phyloP scores from a whole-genome alignment of 139 green algal genomes.

The Chlamydomonas incerta region DNA sequence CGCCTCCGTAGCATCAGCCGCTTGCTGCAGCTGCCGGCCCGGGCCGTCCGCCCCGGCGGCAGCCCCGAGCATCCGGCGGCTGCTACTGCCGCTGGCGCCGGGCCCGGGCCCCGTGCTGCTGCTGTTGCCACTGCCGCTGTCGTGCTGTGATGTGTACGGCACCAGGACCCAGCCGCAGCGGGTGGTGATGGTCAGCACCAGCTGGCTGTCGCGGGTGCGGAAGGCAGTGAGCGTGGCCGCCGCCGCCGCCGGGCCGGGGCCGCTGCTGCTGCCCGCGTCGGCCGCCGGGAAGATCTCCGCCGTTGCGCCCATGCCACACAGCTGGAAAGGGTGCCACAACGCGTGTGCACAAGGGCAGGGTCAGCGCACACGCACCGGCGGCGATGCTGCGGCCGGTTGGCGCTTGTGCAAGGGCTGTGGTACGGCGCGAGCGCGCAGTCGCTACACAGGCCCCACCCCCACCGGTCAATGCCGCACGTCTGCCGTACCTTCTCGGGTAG shows the following conservation, averaged over 20 bases:
- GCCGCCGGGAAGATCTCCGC: not conserved
- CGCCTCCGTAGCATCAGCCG: too few species aligned
- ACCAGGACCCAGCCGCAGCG: constrained; percentile 22
- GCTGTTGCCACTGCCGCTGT: too few species aligned
- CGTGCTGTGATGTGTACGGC: not conserved
- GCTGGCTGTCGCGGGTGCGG: constrained; percentile 3
- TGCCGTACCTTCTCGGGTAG: too few species aligned
- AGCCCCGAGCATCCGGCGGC: not conserved
- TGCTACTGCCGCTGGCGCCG: not conserved
- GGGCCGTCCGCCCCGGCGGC: not conserved
- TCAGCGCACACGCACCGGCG: too few species aligned
- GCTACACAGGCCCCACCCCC: too few species aligned
- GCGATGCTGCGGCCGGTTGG: too few species aligned
- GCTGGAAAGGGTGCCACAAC: too few species aligned
- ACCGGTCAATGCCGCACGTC: too few species aligned
- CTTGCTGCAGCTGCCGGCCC: not conserved
- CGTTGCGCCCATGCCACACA: constrained; percentile 13
- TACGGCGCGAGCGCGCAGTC: too few species aligned
- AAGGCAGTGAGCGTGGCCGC: constrained; percentile 14
- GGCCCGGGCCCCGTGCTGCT: too few species aligned
- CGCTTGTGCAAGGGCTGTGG: too few species aligned
- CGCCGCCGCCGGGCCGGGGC: not conserved
- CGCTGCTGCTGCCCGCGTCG: not conserved
- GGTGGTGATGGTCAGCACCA: constrained; percentile 6
- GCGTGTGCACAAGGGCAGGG: too few species aligned